Percentiles rank a stretch among this genome's conserved stretches.
Conservation (phyloP, 2,329 filamentous ascomycete genomes). For the Cladosporium halotolerans region DNA sequence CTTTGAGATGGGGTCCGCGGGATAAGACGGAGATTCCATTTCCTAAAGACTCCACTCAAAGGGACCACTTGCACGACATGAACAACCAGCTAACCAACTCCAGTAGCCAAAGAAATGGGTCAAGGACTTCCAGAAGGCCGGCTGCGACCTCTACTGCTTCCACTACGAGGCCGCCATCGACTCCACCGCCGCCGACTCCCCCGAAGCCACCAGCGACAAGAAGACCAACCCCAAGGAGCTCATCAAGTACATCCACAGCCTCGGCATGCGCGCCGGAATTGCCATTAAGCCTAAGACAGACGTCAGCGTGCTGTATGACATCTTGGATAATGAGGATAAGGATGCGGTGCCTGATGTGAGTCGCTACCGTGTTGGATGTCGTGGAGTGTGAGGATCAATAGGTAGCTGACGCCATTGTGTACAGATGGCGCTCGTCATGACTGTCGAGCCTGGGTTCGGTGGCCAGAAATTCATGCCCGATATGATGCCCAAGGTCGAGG, state of each 20-base stretch:
- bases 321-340: conserved; percentile 66
- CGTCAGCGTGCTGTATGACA: conserved; percentile 87
- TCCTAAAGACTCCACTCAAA: too few relatives aligned
- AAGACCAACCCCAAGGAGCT: conserved; percentile 79
- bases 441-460: conserved; percentile 92
- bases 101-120: conserved; percentile 93
- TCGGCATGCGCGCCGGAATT: conserved; percentile 84
- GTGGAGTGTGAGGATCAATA: conserved; percentile 7
- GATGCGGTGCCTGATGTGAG: conserved; percentile 83
- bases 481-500: conserved; percentile 87
- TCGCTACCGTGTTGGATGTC: conserved; percentile 16
- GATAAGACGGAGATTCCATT: background rate
- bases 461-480: conserved; percentile 98
- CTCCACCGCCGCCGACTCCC: conserved; percentile 76
- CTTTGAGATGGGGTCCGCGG: background rate
- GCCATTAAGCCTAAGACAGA: conserved; percentile 90
- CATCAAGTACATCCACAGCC: conserved; percentile 82
- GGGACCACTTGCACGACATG: background rate
- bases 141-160: conserved; percentile 99
- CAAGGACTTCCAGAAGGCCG: conserved; percentile 85
- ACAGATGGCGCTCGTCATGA: conserved; percentile 98
- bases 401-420: background rate
- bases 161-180: conserved; percentile 91
- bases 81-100: conserved; percentile 1
- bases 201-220: conserved; percentile 59